Evolutionary conservation across 1,284 basidiomycete species (phyloP).

Genomic region (Irpex lacteus): DNA sequence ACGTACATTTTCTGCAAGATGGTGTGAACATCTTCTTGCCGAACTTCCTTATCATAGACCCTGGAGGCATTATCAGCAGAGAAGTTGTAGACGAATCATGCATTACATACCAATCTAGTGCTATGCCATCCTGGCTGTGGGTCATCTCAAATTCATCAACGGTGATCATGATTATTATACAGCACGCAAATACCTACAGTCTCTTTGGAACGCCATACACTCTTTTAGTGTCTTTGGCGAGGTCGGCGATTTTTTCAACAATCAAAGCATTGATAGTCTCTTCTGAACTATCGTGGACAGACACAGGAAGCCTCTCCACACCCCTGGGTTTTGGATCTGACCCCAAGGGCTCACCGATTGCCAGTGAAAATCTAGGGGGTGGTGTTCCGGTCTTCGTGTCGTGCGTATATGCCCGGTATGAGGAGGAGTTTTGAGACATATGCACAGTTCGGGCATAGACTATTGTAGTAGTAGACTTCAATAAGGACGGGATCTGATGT

Average conservation of each 20-base stretch:
- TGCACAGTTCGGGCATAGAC: neutral
- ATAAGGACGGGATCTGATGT: neutral
- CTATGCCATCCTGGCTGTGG: constrained; percentile 11
- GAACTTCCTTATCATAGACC: constrained; percentile 5
- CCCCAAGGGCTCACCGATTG: too few relatives aligned
- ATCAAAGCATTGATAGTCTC: neutral
- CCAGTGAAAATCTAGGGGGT: neutral
- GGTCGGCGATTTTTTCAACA: neutral
- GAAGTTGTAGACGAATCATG: neutral
- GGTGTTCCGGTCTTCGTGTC: neutral
- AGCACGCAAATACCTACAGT: constrained; percentile 2
- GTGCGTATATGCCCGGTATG: neutral
- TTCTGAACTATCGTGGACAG: neutral
- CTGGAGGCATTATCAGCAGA: neutral
- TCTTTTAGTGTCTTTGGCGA: constrained; percentile 8
- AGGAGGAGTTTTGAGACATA: neutral
- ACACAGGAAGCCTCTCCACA: neutral
- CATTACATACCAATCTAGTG: constrained; percentile 9
- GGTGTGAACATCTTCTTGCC: neutral
- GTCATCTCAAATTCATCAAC: neutral
- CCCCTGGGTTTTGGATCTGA: neutral
- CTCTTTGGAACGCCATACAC: constrained; percentile 2
- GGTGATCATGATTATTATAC: neutral
- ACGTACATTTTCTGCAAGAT: neutral
- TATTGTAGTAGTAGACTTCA: neutral